A percentile compares a stretch with the other conserved stretches of the same genome.
Evolutionary conservation across 768 basidiomycete genomes (phyloP).

Genomic region (Cystofilobasidium macerans): DNA sequence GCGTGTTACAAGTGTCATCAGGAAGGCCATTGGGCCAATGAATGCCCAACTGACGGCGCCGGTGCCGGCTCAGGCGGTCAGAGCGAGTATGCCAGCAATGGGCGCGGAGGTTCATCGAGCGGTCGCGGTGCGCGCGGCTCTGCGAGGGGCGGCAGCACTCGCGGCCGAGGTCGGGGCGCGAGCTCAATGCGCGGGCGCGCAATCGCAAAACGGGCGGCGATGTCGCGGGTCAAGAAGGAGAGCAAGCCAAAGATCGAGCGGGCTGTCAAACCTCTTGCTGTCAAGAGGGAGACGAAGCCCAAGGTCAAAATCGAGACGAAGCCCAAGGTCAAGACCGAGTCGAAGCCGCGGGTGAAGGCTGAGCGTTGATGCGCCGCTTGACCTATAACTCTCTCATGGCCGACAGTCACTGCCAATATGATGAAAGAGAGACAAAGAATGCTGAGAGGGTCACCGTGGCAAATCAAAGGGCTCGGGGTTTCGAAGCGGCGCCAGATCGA

Average conservation of each 20-base stretch:
- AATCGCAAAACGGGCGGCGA: background rate
- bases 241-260: background rate
- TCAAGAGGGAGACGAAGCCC: constrained; percentile 7
- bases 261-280: constrained; percentile 6
- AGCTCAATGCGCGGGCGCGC: background rate
- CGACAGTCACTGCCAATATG: background rate
- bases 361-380: background rate
- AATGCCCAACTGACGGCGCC: constrained; percentile 4
- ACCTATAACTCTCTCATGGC: background rate
- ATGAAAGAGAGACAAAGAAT: too few species aligned
- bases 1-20: constrained; percentile 20
- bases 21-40: background rate
- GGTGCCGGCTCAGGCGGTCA: background rate
- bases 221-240: background rate
- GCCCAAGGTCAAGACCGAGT: background rate
- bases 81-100: background rate
- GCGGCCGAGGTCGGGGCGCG: background rate
- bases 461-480: too few species aligned
- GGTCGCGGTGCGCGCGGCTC: background rate
- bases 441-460: too few species aligned
- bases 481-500: too few species aligned
- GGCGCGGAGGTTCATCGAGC: background rate
- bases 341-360: background rate
- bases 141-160: background rate
- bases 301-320: background rate